Percentiles rank a stretch among this genome's conserved stretches.
These are phyloP conservation scores for Entomortierella chlamydospora DNA, from an alignment of 192 early-diverging fungal genomes.

Conservation along the genomic window DNA sequence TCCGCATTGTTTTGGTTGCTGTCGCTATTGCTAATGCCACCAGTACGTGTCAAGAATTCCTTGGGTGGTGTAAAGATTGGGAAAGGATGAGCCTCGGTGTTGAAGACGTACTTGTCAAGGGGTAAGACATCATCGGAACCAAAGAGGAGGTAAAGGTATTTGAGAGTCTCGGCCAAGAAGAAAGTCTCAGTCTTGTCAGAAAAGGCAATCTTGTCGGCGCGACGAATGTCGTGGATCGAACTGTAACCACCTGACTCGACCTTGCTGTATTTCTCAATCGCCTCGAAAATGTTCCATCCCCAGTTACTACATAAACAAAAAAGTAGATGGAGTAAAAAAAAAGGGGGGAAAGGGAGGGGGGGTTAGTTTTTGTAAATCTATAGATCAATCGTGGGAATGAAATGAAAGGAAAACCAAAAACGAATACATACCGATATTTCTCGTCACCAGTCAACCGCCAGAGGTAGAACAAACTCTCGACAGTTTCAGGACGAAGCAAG, in stretches of 20 bases:
- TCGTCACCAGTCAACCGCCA: constrained; percentile 87
- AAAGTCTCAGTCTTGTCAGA: constrained; percentile 71
- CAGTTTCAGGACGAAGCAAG: constrained; percentile 85
- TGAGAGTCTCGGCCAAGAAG: constrained; percentile 89
- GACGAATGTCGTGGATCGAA: constrained; percentile 61
- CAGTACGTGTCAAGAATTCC: constrained; percentile 13
- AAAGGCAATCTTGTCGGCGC: constrained; percentile 48
- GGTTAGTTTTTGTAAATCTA: background rate
- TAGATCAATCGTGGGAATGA: too few relatives aligned
- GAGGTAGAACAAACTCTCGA: constrained; percentile 88
- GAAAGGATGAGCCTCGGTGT: constrained; percentile 88
- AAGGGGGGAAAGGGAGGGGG: background rate
- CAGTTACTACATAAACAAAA: constrained; percentile 60
- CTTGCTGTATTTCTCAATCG: constrained; percentile 83
- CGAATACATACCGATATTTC: constrained; percentile 77
- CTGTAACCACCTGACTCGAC: constrained; percentile 69
- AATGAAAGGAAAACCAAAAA: background rate
- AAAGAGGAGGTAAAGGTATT: constrained; percentile 88
- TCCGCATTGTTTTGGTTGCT: background rate
- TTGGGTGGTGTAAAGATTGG: constrained; percentile 47
- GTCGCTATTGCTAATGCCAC: too few relatives aligned
- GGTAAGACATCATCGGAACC: constrained; percentile 67
- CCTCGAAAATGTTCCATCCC: constrained; percentile 87
- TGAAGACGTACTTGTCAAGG: constrained; percentile 82
- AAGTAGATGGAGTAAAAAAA: background rate